Evolutionary conservation across 805 yeast genomes (phyloP).

Genomic region (Ogataea populi-albae): DNA sequence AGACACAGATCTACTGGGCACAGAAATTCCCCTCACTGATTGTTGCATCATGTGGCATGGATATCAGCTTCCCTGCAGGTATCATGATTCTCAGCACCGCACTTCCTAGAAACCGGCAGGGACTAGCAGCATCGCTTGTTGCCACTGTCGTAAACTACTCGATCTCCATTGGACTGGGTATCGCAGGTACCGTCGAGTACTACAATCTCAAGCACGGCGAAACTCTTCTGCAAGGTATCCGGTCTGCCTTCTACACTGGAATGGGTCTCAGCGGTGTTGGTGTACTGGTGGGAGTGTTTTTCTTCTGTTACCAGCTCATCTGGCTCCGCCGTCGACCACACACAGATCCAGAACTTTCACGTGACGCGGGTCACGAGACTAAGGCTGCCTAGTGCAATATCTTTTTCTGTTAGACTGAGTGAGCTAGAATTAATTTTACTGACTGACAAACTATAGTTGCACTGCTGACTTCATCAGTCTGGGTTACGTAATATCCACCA

Average conservation of each 20-base stretch:
- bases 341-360: no score
- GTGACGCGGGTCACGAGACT: no score
- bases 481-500: no score
- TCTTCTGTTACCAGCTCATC: conserved; percentile 11
- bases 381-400: no score
- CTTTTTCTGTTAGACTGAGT: no score
- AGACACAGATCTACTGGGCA: conserved; percentile 56
- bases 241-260: conserved; percentile 59
- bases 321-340: no score
- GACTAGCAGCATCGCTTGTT: conserved; percentile 73
- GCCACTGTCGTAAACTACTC: conserved; percentile 72
- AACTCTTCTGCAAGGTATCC: conserved; percentile 41
- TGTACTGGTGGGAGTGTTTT: conserved; percentile 19
- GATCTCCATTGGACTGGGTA: conserved; percentile 65
- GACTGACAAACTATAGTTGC: no score
- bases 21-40: conserved; percentile 55
- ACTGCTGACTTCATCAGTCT: no score
- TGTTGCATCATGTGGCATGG: conserved; percentile 71
- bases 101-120: conserved; percentile 64
- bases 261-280: conserved; percentile 59
- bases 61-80: conserved; percentile 72
- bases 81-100: conserved; percentile 58
- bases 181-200: conserved; percentile 65
- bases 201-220: conserved; percentile 32
- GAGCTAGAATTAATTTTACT: no score